Base-by-base conservation (phyloP, 108 stramenopile genomes). In the Bacterosira constricta region DNA sequence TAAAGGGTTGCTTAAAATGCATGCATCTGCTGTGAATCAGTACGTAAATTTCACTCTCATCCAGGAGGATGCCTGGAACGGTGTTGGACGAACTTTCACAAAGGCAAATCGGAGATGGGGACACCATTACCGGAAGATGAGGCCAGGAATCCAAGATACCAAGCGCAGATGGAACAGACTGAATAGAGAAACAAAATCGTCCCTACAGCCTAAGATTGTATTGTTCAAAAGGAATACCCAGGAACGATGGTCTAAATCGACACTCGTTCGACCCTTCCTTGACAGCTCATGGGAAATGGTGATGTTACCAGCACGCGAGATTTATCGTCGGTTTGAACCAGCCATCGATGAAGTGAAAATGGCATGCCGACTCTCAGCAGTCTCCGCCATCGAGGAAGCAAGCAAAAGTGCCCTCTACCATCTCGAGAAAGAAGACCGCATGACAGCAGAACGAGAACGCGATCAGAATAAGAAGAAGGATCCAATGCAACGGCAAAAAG, bases 41-140 rank as follows among this genome's bases (percentile, higher is more conserved):
- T 67, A 67, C 66, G 30, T 67, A 15, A 67, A 67, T 39, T 67
- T 55, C 30, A 67, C 66, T 36, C 32, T 51, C 18, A 65, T 65
- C 36, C 20, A 35, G 12, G 35, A 17, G 35, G 64, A 65, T n/a
- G 8, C 44, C 18, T 1, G 42, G 2, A 21, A 34, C 4, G 13
- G 27, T 37, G 17, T 21, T 36, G 37, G 51, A 1, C 25, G 51
- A 25, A 45, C 38, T 35, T 10, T 37, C 2, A 21, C 34, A 2
- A 49, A 12, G 31, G 47, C 47, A 34, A 47, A 17, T 8, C 5
- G 25, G 15, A 23, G 29, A 3, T 42, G 39, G 30, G 32, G 42
- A 8, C 60, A 42, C 35, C 34, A 17, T 9, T 3, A 9, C 35
- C 46, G 31, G 4, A 9, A 17, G 17, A 12, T 34, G 13, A 29